phyloP scores from a whole-genome alignment of 2,329 filamentous ascomycete species.

The Colletotrichum sp. region DNA sequence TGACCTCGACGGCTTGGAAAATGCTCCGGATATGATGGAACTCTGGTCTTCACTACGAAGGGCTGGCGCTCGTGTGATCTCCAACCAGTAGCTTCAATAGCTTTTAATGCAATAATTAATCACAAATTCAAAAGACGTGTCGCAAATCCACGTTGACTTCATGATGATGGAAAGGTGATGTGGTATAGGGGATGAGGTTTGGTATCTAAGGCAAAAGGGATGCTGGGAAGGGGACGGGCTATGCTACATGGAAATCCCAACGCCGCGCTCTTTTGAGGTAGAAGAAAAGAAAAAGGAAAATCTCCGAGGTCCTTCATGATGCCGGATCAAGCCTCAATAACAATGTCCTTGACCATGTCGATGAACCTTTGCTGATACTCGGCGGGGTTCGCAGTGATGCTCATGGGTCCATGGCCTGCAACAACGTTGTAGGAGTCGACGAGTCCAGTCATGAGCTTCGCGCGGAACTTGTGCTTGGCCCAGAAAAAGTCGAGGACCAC shows the following conservation, averaged over 20 bases:
- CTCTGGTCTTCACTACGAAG: not conserved
- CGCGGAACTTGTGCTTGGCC: conserved; percentile 73
- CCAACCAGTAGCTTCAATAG: not conserved
- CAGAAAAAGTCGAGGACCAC: conserved; percentile 79
- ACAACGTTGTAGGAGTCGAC: conserved; percentile 69
- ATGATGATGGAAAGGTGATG: not conserved
- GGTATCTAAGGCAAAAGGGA: not conserved
- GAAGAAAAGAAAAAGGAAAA: not conserved
- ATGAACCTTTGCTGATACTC: conserved; percentile 68
- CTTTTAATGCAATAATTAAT: not conserved
- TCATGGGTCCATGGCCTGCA: conserved; percentile 72
- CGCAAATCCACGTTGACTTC: not conserved
- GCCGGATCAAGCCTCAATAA: conserved; percentile 34
- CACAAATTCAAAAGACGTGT: not conserved
- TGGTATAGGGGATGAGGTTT: not conserved
- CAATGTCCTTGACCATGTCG: conserved; percentile 51
- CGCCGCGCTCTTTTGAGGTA: not conserved
- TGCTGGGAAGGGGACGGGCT: not conserved
- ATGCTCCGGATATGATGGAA: not conserved
- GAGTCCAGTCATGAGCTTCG: conserved; percentile 68
- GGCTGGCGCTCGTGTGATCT: not conserved
- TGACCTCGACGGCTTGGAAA: rapidly evolving
- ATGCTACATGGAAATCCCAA: not conserved
- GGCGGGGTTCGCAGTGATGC: conserved; percentile 70
- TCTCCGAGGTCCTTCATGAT: not conserved